phyloP scores from a whole-genome alignment of 1,284 basidiomycete species.

The Sutorius eximius region DNA sequence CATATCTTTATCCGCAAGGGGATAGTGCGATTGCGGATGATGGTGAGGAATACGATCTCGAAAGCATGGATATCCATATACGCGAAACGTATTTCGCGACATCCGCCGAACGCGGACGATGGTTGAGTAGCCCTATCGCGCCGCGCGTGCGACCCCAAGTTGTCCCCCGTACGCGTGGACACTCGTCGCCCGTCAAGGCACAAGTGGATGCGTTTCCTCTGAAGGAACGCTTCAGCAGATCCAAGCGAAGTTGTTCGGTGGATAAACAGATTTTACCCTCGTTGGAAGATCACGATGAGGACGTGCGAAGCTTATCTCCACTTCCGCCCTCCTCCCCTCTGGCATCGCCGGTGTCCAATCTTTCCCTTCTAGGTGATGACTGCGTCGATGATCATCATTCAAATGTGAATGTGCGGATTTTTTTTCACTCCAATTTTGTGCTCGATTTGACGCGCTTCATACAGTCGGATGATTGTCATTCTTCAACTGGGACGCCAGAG shows the following conservation, averaged over 20 bases:
- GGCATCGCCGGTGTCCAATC: slow-evolving; percentile 29
- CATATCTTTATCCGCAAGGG: slow-evolving; percentile 5
- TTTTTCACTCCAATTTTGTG: background rate
- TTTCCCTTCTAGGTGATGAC: slow-evolving; percentile 24
- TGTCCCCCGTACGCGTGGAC: slow-evolving; percentile 26
- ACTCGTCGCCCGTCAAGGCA: slow-evolving; percentile 40
- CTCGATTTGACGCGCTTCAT: slow-evolving; percentile 3
- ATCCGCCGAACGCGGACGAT: slow-evolving; percentile 53
- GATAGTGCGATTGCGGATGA: slow-evolving; percentile 22
- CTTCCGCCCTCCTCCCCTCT: slow-evolving; percentile 38
- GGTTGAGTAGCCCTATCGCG: slow-evolving; percentile 48
- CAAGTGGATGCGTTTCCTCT: slow-evolving; percentile 11
- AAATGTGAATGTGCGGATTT: slow-evolving; percentile 25
- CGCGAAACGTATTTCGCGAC: slow-evolving; percentile 49
- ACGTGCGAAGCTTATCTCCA: slow-evolving; percentile 21
- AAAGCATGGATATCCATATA: slow-evolving; percentile 36
- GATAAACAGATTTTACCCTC: slow-evolving; percentile 1
- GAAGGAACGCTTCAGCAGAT: slow-evolving; percentile 1
- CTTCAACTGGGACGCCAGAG: slow-evolving; percentile 9
- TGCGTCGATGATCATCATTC: slow-evolving; percentile 7
- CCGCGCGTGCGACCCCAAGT: slow-evolving; percentile 17
- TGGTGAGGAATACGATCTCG: slow-evolving; percentile 33
- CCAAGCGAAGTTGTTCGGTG: background rate
- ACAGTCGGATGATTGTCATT: slow-evolving; percentile 17
- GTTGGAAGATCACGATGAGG: slow-evolving; percentile 14